These are phyloP conservation scores for Aspergillus unguis DNA, from an alignment of 2,329 filamentous ascomycete species.

Conservation along the genomic window DNA sequence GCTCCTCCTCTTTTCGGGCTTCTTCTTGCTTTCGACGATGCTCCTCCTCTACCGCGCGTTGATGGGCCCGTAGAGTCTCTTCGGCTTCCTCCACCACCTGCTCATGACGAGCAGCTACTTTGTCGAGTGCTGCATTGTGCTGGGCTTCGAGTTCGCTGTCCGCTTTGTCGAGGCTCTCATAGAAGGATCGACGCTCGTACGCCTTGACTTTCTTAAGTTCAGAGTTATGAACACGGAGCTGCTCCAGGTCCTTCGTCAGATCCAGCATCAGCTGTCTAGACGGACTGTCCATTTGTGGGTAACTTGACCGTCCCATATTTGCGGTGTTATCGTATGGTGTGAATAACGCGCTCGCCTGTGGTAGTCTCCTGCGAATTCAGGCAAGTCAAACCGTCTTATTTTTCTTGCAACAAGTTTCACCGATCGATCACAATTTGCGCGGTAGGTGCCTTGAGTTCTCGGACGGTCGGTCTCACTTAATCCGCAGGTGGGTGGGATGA, in stretches of 20 bases:
- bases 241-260: slow-evolving; percentile 39
- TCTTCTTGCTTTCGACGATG: slow-evolving; percentile 35
- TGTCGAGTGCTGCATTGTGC: slow-evolving; percentile 64
- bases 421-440: no score
- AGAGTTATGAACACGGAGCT: slow-evolving; percentile 40
- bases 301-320: slow-evolving; percentile 30
- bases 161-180: slow-evolving; percentile 60
- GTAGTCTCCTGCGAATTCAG: not conserved
- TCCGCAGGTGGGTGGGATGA: no score
- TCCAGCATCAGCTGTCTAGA: slow-evolving; percentile 41
- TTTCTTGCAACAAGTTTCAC: no score
- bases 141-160: slow-evolving; percentile 60
- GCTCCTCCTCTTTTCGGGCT: slow-evolving; percentile 34
- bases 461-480: no score
- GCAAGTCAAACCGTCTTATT: no score
- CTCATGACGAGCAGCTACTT: slow-evolving; percentile 64
- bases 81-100: slow-evolving; percentile 58
- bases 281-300: slow-evolving; percentile 36
- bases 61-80: slow-evolving; percentile 50
- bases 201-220: slow-evolving; percentile 45
- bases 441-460: no score
- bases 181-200: slow-evolving; percentile 45
- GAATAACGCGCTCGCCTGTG: not conserved
- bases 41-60: slow-evolving; percentile 39
- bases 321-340: not conserved